Evolutionary conservation across 345 rosid genomes (phyloP).

Genomic region (Theobroma cacao): DNA sequence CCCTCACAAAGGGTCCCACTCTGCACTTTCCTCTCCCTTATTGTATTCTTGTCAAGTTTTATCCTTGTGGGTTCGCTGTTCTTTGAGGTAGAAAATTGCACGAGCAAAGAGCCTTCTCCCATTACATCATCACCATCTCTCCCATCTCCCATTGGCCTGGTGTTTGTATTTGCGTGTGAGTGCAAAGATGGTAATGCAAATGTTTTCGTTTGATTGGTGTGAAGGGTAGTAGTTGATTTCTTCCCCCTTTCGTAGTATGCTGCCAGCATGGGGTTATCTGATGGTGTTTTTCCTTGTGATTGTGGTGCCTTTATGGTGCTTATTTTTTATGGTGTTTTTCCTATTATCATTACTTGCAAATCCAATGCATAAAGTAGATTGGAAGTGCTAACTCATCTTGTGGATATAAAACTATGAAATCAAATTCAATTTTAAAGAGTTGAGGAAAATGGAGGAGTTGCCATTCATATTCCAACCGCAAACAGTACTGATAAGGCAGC

Average conservation of each 20-base stretch:
- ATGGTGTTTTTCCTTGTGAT: no score
- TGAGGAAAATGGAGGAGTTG: no score
- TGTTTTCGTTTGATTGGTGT: background rate
- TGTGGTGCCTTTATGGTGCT: no score
- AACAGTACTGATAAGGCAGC: no score
- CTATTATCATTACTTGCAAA: no score
- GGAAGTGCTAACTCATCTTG: no score
- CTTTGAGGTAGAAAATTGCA: slow-evolving; percentile 17
- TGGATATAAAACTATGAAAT: no score
- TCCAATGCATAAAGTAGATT: no score
- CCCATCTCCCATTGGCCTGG: background rate
- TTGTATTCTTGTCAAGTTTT: slow-evolving; percentile 24
- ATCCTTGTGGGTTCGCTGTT: slow-evolving; percentile 17
- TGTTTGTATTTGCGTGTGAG: background rate
- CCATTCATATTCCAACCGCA: no score
- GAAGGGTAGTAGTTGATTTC: background rate
- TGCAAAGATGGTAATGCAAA: background rate
- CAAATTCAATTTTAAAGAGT: no score
- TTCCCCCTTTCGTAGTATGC: background rate
- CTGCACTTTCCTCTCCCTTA: slow-evolving; percentile 23
- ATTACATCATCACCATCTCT: slow-evolving; percentile 8
- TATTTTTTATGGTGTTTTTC: no score
- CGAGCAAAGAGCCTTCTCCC: slow-evolving; percentile 14
- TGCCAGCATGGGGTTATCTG: no score
- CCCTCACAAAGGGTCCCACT: slow-evolving; percentile 38